Evolutionary conservation across 2,329 filamentous ascomycete genomes (phyloP).

Genomic region (Aspergillus oerlinghausenensis): DNA sequence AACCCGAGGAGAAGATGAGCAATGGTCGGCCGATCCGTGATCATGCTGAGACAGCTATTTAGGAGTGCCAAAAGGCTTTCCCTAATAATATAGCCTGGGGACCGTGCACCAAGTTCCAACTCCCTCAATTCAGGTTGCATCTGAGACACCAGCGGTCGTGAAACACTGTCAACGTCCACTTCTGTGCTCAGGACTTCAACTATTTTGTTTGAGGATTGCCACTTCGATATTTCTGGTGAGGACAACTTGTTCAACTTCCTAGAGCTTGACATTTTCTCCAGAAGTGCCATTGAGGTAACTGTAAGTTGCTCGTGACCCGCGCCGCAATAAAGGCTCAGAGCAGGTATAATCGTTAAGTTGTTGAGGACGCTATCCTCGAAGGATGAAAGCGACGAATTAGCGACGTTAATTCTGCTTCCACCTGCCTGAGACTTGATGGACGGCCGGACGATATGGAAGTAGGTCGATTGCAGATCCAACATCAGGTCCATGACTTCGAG

Average conservation of each 20-base stretch:
- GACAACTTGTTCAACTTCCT: constrained; percentile 71
- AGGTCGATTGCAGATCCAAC: constrained; percentile 84
- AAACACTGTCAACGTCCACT: constrained; percentile 73
- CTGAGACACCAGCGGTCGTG: constrained; percentile 65
- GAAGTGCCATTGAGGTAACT: constrained; percentile 71
- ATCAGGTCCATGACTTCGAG: constrained; percentile 80
- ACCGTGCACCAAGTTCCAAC: constrained; percentile 63
- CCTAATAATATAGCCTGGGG: constrained; percentile 75
- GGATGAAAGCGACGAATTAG: constrained; percentile 73
- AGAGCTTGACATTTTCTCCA: constrained; percentile 83
- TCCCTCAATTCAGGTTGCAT: constrained; percentile 65
- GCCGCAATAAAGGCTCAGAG: constrained; percentile 81
- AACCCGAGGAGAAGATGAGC: constrained; percentile 91
- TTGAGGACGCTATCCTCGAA: constrained; percentile 89
- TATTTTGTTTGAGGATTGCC: constrained; percentile 71
- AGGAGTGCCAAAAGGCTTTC: constrained; percentile 81
- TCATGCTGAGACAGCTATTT: constrained; percentile 70
- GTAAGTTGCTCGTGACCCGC: constrained; percentile 77
- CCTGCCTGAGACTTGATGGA: constrained; percentile 64
- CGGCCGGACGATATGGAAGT: constrained; percentile 80
- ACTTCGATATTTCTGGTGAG: constrained; percentile 56
- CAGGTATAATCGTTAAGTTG: constrained; percentile 71
- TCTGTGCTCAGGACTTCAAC: constrained; percentile 83
- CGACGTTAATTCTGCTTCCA: constrained; percentile 57
- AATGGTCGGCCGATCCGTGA: constrained; percentile 73